phyloP scores from a whole-genome alignment of 768 basidiomycete species.

The Boletales sp. region DNA sequence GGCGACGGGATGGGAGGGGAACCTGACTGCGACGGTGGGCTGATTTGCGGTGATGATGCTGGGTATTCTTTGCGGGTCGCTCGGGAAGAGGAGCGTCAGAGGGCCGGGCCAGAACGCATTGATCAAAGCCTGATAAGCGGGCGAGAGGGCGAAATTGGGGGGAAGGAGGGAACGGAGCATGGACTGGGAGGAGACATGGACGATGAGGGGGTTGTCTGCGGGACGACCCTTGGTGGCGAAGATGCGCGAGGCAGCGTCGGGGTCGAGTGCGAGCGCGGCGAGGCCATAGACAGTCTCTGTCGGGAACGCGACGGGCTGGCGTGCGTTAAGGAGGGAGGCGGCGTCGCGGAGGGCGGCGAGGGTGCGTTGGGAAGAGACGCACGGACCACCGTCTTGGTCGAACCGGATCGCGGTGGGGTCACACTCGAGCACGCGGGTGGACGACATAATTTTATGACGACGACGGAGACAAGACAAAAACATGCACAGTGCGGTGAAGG shows the following conservation, averaged over 20 bases:
- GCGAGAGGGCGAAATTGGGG: conserved; percentile 53
- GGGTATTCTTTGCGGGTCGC: conserved; percentile 58
- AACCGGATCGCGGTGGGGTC: conserved; percentile 64
- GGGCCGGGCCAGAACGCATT: conserved; percentile 93
- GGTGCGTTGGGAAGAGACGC: conserved; percentile 49
- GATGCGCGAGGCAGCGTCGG: conserved; percentile 64
- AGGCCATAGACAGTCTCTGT: conserved; percentile 99
- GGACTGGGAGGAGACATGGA: conserved; percentile 80
- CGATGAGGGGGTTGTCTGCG: conserved; percentile 94
- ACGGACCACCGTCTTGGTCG: conserved; percentile 40
- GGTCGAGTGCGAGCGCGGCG: conserved; percentile 76
- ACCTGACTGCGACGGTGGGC: conserved; percentile 81
- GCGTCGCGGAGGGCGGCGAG: conserved; percentile 53
- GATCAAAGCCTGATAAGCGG: conserved; percentile 71
- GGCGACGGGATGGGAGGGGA: conserved; percentile 93
- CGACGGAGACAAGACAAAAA: too few species aligned
- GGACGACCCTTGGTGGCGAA: conserved; percentile 91
- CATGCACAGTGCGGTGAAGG: background rate
- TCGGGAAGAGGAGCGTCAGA: conserved; percentile 87
- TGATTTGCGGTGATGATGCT: conserved; percentile 76
- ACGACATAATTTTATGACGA: background rate
- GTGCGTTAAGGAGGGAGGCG: conserved; percentile 43
- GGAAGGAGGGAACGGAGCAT: conserved; percentile 85
- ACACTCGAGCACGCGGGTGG: conserved; percentile 52
- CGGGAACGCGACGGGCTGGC: conserved; percentile 78